phyloP scores from a whole-genome alignment of 2,329 filamentous ascomycete species.

The Colletotrichum lupini region DNA sequence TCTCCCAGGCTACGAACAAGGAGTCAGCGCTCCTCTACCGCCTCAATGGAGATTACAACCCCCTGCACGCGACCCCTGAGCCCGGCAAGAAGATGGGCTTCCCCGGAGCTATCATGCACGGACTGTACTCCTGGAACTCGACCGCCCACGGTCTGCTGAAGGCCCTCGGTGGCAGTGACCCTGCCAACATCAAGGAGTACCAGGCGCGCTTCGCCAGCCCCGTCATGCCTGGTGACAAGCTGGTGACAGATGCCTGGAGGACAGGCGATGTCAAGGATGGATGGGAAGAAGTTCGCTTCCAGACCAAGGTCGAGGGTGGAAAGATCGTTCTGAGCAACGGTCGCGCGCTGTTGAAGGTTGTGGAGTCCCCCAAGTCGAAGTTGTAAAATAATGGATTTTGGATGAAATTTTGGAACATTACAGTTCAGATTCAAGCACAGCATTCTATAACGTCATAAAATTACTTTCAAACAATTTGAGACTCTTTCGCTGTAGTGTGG shows the following conservation, averaged over 20 bases:
- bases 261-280: constrained; percentile 73
- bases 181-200: constrained; percentile 86
- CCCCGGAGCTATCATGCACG: constrained; percentile 88
- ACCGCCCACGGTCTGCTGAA: constrained; percentile 79
- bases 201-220: constrained; percentile 89
- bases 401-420: background rate
- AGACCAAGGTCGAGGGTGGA: constrained; percentile 80
- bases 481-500: background rate
- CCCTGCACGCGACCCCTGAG: constrained; percentile 87
- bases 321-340: constrained; percentile 92
- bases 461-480: background rate
- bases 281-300: constrained; percentile 87
- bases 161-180: constrained; percentile 79
- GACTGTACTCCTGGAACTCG: constrained; percentile 88
- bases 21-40: constrained; percentile 84
- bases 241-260: constrained; percentile 84
- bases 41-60: constrained; percentile 95
- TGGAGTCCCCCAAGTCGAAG: constrained; percentile 68
- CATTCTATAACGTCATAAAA: background rate
- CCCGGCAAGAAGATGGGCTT: constrained; percentile 92
- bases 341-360: constrained; percentile 78
- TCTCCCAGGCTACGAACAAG: constrained; percentile 75
- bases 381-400: constrained; percentile 55
- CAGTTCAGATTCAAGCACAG: background rate
- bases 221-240: constrained; percentile 84